Percentiles rank a stretch among this genome's conserved stretches.
Evolutionary conservation across 106 monocot species (phyloP).

Genomic region (Amphibolis antarctica): DNA sequence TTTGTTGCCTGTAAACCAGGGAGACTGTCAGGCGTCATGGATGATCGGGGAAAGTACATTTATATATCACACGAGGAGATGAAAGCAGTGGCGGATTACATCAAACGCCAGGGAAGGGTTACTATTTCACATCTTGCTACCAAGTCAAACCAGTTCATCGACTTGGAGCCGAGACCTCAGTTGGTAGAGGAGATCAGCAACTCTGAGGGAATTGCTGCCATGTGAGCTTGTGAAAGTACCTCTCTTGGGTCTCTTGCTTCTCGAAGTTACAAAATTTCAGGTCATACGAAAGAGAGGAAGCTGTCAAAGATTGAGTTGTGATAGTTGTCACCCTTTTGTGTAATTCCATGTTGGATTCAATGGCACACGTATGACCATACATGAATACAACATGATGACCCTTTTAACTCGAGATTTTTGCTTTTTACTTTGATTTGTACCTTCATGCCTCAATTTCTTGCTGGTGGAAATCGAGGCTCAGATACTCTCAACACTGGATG

Average conservation of each 20-base stretch:
- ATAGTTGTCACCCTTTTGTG: too few relatives aligned
- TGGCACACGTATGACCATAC: too few relatives aligned
- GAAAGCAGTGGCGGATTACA: slow-evolving; percentile 88
- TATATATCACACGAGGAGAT: slow-evolving; percentile 91
- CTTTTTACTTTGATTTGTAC: too few relatives aligned
- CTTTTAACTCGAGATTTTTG: too few relatives aligned
- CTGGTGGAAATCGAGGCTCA: too few relatives aligned
- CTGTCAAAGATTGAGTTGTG: too few relatives aligned
- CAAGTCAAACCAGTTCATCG: slow-evolving; percentile 93
- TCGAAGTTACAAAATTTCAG: background rate
- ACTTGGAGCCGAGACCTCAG: slow-evolving; percentile 62
- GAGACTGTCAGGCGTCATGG: slow-evolving; percentile 94
- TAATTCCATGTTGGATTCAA: too few relatives aligned
- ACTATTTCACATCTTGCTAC: slow-evolving; percentile 89
- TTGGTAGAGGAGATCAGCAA: slow-evolving; percentile 23
- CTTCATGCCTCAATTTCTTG: too few relatives aligned
- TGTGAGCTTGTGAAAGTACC: slow-evolving; percentile 9
- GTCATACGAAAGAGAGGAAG: too few relatives aligned
- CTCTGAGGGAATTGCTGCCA: slow-evolving; percentile 28
- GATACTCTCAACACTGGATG: too few relatives aligned
- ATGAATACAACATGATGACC: too few relatives aligned
- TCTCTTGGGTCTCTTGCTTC: background rate
- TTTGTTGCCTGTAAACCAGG: slow-evolving; percentile 23
- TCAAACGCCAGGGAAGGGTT: slow-evolving; percentile 67
- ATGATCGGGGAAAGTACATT: slow-evolving; percentile 92